Evolutionary conservation across 2,329 filamentous ascomycete genomes (phyloP).

Genomic region (Colletotrichum brevisporum): DNA sequence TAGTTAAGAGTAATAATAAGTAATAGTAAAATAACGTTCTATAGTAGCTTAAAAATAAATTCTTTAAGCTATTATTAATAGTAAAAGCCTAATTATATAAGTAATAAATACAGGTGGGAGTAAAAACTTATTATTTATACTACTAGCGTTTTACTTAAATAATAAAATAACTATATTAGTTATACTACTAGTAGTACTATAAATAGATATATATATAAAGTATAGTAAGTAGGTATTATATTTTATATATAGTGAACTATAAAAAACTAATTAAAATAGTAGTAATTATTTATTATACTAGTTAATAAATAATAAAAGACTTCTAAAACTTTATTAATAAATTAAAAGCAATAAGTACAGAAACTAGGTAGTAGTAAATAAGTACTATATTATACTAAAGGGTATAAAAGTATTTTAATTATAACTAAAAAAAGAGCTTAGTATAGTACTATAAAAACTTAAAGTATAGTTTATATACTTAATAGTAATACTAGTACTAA

Average conservation of each 20-base stretch:
- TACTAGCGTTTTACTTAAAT: neutral
- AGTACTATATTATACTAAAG: neutral
- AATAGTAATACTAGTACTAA: neutral
- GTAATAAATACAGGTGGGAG: neutral
- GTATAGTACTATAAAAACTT: neutral
- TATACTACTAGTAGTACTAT: neutral
- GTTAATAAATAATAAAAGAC: neutral
- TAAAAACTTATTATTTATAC: constrained; percentile 17
- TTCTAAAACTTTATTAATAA: neutral
- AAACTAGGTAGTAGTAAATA: neutral
- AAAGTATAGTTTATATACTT: neutral
- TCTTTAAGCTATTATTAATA: neutral
- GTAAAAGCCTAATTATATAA: neutral
- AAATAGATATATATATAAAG: neutral
- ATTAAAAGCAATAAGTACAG: neutral
- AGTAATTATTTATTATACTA: neutral
- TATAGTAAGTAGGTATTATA: neutral
- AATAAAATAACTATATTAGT: neutral
- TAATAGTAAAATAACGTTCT: neutral
- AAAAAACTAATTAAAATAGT: neutral
- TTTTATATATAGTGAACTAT: neutral
- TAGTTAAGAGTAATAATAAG: neutral
- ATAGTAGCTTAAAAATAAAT: neutral
- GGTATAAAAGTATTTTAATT: neutral
- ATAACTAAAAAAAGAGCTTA: neutral